phyloP scores from a whole-genome alignment of 1,284 basidiomycete species.

The Bondarzewia mesenterica region DNA sequence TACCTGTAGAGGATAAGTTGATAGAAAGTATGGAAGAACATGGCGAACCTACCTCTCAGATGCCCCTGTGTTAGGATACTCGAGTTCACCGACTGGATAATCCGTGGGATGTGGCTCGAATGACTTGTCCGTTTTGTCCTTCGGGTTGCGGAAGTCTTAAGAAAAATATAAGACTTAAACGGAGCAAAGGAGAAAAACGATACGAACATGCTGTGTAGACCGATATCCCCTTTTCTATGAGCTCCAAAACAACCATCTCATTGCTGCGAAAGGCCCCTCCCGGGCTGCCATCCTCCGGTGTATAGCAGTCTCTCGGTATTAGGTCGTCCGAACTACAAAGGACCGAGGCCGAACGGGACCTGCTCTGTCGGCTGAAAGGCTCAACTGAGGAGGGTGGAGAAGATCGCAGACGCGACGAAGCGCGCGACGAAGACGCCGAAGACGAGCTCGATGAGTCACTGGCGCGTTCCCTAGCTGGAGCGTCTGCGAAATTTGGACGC shows the following conservation, averaged over 20 bases:
- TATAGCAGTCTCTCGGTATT: constrained; percentile 37
- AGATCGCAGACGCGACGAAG: constrained; percentile 27
- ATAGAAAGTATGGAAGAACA: constrained; percentile 4
- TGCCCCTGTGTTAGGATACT: constrained; percentile 63
- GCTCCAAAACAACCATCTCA: constrained; percentile 29
- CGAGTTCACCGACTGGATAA: constrained; percentile 55
- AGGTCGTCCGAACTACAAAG: constrained; percentile 25
- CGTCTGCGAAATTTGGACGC: constrained; percentile 7
- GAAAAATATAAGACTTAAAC: constrained; percentile 1
- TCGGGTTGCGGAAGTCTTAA: constrained; percentile 61
- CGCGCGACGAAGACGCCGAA: constrained; percentile 28
- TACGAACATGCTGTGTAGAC: constrained; percentile 1
- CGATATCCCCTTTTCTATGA: background rate
- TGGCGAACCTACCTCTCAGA: constrained; percentile 44
- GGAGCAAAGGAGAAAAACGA: background rate
- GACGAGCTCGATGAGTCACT: constrained; percentile 9
- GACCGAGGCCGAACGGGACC: constrained; percentile 42
- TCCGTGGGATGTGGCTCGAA: constrained; percentile 52
- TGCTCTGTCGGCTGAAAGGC: constrained; percentile 39
- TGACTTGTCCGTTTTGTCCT: constrained; percentile 46
- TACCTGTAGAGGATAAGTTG: constrained; percentile 35
- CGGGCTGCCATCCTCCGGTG: constrained; percentile 41
- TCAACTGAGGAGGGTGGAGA: constrained; percentile 33
- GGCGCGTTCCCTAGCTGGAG: constrained; percentile 5
- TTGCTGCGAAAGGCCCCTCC: constrained; percentile 44